Conservation (phyloP, 106 monocot species). For the Triglochin maritima region DNA sequence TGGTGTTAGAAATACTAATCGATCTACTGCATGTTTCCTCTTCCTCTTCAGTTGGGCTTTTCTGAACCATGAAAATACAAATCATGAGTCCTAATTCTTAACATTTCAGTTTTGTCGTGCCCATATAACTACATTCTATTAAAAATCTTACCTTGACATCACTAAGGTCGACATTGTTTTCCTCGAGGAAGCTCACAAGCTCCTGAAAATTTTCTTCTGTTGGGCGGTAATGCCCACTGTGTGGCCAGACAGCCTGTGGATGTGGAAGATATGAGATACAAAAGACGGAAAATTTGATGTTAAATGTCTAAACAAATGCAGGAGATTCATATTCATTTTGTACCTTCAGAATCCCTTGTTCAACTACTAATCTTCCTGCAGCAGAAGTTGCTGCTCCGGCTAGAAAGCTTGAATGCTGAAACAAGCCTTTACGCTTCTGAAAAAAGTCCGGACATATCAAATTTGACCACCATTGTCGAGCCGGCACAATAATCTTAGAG, state of each 20-base stretch:
- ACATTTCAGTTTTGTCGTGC: not conserved
- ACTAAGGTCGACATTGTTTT: conserved; percentile 37
- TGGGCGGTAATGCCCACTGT: conserved; percentile 45
- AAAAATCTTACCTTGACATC: conserved; percentile 23
- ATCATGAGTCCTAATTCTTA: not conserved
- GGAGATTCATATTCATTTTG: not conserved
- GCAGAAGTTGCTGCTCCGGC: conserved; percentile 92
- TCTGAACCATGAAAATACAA: conserved; percentile 22
- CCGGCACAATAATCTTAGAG: not conserved
- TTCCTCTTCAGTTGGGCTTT: conserved; percentile 47
- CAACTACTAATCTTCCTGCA: conserved; percentile 70
- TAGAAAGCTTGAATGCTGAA: conserved; percentile 96
- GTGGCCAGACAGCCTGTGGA: conserved; percentile 37
- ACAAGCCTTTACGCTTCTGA: conserved; percentile 80
- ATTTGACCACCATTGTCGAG: not conserved
- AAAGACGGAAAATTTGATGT: not conserved
- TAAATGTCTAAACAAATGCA: not conserved
- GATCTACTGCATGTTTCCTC: conserved; percentile 24
- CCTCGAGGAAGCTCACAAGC: conserved; percentile 29
- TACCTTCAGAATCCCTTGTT: conserved; percentile 76
- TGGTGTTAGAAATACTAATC: not conserved
- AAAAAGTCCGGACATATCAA: not conserved
- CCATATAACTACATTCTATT: not conserved
- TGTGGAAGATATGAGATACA: not conserved
- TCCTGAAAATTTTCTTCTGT: conserved; percentile 43